Evolutionary conservation across 331 rosid species (phyloP).

Genomic region (Pyrus hybrid): DNA sequence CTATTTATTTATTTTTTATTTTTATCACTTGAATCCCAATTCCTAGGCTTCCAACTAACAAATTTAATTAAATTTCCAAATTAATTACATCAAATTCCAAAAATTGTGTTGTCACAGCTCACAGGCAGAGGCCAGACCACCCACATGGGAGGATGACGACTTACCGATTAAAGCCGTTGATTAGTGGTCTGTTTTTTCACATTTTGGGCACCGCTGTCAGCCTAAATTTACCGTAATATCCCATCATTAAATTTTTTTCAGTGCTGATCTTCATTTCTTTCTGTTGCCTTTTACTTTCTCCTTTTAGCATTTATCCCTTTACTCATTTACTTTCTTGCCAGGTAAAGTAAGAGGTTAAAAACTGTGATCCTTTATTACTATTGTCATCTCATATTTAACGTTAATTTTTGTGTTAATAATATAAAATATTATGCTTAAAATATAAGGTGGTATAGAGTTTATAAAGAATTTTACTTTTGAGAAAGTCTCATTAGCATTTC

Average conservation of each 20-base stretch:
- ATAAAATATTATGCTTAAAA: too few species aligned
- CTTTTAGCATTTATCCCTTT: slow-evolving; percentile 8
- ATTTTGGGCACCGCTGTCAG: slow-evolving; percentile 10
- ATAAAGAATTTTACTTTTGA: too few species aligned
- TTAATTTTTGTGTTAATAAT: accelerated
- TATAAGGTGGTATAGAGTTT: too few species aligned
- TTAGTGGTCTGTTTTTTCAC: slow-evolving; percentile 6
- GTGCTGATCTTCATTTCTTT: slow-evolving; percentile 49
- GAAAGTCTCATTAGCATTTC: too few species aligned
- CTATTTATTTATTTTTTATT: neutral
- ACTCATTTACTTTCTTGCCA: slow-evolving; percentile 1
- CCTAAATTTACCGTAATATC: neutral
- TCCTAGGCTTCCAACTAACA: neutral
- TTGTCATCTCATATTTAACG: accelerated
- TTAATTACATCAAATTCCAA: slow-evolving; percentile 15
- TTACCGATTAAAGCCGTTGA: slow-evolving; percentile 16
- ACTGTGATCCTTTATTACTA: too few species aligned
- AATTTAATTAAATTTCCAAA: slow-evolving; percentile 8
- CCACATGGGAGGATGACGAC: neutral
- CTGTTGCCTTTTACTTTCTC: slow-evolving; percentile 33
- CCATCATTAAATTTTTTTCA: slow-evolving; percentile 19
- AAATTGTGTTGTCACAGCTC: slow-evolving; percentile 22
- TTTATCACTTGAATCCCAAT: too few species aligned
- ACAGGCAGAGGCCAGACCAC: slow-evolving; percentile 26
- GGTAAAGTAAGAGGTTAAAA: neutral